phyloP scores from a whole-genome alignment of 495 filamentous ascomycete genomes.

The Podospora fimiseda region DNA sequence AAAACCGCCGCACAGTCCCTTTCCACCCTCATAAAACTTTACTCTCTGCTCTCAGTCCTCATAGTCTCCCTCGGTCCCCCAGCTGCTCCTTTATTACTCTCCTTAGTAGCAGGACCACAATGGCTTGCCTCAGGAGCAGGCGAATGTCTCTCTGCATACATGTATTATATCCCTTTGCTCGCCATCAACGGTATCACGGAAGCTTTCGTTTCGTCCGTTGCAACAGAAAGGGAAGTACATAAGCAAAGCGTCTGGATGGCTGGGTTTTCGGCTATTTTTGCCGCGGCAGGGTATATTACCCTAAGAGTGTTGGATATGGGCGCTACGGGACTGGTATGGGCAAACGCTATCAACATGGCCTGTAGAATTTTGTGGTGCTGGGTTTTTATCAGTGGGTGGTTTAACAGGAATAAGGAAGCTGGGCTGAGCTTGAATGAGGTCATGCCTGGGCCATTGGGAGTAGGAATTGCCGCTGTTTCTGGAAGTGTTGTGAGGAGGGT shows the following conservation, averaged over 20 bases:
- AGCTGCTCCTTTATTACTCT: conserved; percentile 63
- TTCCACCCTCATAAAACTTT: conserved; percentile 50
- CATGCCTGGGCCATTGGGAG: conserved; percentile 20
- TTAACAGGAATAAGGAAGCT: conserved; percentile 39
- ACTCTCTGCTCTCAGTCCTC: conserved; percentile 62
- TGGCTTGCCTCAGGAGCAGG: conserved; percentile 65
- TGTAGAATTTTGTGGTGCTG: conserved; percentile 76
- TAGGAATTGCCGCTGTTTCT: conserved; percentile 20
- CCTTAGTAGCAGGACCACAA: conserved; percentile 61
- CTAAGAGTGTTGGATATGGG: conserved; percentile 59
- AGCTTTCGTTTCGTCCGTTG: conserved; percentile 84
- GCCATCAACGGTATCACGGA: conserved; percentile 89
- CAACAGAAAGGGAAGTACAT: conserved; percentile 61
- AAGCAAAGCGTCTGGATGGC: conserved; percentile 77
- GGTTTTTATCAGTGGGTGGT: conserved; percentile 60
- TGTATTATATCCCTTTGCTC: conserved; percentile 86
- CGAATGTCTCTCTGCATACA: conserved; percentile 65
- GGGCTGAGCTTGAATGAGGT: conserved; percentile 24
- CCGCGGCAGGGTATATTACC: conserved; percentile 60
- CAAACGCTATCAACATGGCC: conserved; percentile 80
- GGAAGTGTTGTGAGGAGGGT: conserved; percentile 17
- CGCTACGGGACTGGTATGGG: conserved; percentile 71
- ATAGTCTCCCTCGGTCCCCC: conserved; percentile 63
- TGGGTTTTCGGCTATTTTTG: conserved; percentile 67
- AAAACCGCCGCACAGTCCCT: conserved; percentile 41